Base-by-base conservation (phyloP, 768 basidiomycete species). In the Phallus indusiatus region DNA sequence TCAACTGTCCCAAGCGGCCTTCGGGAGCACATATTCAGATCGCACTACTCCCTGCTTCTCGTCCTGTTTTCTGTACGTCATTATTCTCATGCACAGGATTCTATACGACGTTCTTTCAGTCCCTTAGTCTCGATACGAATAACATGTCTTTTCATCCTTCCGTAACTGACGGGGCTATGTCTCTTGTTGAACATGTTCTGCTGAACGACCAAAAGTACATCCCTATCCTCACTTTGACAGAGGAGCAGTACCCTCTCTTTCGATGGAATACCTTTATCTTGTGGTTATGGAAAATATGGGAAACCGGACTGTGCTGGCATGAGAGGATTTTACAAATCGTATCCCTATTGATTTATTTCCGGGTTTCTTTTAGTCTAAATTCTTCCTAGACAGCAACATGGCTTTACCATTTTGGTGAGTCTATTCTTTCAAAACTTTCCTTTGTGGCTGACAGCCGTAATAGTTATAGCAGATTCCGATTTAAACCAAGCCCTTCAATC, bases 201-300 rank as follows among this genome's bases (percentile, higher is more conserved):
- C 20, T 18, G 9, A 17, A 52, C 36, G 6, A 49, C 22, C 22
- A 14, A 36, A 11, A 24, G 17, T 1, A 42, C 60, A 69, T 65
- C 24, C 63, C 52, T 16, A n/a, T 42, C n/a, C 48, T 61, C 24
- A 56, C 63, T 18, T 67, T 78, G 6, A 78, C 82, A 66, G 58
- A 64, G 49, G 68, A 84, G 11, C 77, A 79, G 60, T 68, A 51
- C 6, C 73, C 85, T 20, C 66, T 89, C n/a, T 56, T 86, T n/a
- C 71, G 71, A 61, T 88, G 83, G 81, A 80, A 81, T 33, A 62
- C 74, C 11, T 70, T 78, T 11, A 67, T 85, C 2, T 76, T 78
- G 1, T 88, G 87, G 86, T 74, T 74, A 56, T 90, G 88, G 86
- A 69, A 66, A 11, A 68, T 76, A 7, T 89, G 85, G 84, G 67